phyloP scores from a whole-genome alignment of 495 filamentous ascomycete genomes.

The Aspergillus wentii region DNA sequence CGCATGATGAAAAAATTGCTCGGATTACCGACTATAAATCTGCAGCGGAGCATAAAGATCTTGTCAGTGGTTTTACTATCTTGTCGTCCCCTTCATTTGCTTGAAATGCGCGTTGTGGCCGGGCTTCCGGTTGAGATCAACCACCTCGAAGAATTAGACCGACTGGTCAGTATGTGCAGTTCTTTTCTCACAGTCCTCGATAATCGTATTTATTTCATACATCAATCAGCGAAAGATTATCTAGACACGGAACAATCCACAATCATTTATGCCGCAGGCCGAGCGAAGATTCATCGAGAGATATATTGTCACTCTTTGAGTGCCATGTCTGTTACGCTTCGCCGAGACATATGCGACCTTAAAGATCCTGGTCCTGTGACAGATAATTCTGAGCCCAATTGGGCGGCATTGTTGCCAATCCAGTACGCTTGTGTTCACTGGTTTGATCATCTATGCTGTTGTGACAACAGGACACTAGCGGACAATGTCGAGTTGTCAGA shows the following conservation, averaged over 20 bases:
- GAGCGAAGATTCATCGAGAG: slow-evolving; percentile 12
- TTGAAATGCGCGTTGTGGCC: slow-evolving; percentile 8
- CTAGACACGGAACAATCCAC: slow-evolving; percentile 6
- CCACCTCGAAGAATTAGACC: neutral
- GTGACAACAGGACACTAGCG: neutral
- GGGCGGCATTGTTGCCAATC: slow-evolving; percentile 11
- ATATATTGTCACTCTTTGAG: slow-evolving; percentile 25
- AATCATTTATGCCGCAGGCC: slow-evolving; percentile 14
- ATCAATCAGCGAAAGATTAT: slow-evolving; percentile 40
- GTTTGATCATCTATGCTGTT: slow-evolving; percentile 26
- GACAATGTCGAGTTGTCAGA: neutral
- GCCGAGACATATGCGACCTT: slow-evolving; percentile 16
- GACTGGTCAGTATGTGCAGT: slow-evolving; percentile 7
- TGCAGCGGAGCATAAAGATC: neutral
- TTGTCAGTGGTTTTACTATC: neutral
- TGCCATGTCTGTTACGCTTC: slow-evolving; percentile 8
- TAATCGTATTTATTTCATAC: slow-evolving; percentile 27
- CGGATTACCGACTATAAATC: neutral
- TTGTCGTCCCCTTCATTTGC: slow-evolving; percentile 8
- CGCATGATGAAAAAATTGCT: neutral
- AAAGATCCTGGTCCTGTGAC: slow-evolving; percentile 6
- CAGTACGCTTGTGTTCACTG: slow-evolving; percentile 33
- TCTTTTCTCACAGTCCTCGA: slow-evolving; percentile 20
- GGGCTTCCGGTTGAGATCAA: slow-evolving; percentile 1
- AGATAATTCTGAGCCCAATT: slow-evolving; percentile 1